Evolutionary conservation across 2,329 filamentous ascomycete species (phyloP).

Genomic region (Aspergillus pseudotamarii): DNA sequence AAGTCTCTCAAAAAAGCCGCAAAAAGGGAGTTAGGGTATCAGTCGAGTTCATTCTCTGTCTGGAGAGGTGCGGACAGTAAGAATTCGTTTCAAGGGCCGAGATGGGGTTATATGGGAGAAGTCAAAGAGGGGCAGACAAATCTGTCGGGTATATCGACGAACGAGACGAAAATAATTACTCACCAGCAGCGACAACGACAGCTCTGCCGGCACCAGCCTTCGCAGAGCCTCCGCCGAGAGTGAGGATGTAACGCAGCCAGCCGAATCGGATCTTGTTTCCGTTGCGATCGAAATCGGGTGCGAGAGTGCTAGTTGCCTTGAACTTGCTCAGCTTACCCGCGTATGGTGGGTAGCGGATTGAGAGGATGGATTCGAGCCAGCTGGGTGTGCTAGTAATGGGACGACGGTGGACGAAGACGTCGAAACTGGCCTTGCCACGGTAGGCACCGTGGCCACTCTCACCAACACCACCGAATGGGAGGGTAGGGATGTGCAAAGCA

Average conservation of each 20-base stretch:
- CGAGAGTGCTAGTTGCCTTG: constrained; percentile 52
- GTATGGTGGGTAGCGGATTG: constrained; percentile 64
- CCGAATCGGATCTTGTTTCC: constrained; percentile 48
- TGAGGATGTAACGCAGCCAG: constrained; percentile 44
- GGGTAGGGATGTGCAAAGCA: constrained; percentile 71
- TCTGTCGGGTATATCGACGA: constrained; percentile 1
- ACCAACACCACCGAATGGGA: constrained; percentile 83
- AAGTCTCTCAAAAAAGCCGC: background rate
- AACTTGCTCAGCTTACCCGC: constrained; percentile 58
- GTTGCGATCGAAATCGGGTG: constrained; percentile 64
- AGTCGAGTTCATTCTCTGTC: background rate
- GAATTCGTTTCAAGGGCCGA: background rate
- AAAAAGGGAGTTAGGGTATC: background rate
- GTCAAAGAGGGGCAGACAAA: constrained; percentile 1
- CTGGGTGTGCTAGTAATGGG: constrained; percentile 61
- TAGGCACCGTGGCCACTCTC: constrained; percentile 76
- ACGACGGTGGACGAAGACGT: constrained; percentile 64
- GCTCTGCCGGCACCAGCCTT: constrained; percentile 41
- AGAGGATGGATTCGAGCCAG: constrained; percentile 62
- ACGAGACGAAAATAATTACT: constrained; percentile 30
- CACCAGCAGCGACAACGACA: constrained; percentile 41
- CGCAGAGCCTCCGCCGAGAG: constrained; percentile 44
- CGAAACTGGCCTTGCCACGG: constrained; percentile 71
- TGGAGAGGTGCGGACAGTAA: constrained; percentile 2
- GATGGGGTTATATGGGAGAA: background rate